phyloP scores from a whole-genome alignment of 1,284 basidiomycete genomes.

The Apiotrichum gracile region DNA sequence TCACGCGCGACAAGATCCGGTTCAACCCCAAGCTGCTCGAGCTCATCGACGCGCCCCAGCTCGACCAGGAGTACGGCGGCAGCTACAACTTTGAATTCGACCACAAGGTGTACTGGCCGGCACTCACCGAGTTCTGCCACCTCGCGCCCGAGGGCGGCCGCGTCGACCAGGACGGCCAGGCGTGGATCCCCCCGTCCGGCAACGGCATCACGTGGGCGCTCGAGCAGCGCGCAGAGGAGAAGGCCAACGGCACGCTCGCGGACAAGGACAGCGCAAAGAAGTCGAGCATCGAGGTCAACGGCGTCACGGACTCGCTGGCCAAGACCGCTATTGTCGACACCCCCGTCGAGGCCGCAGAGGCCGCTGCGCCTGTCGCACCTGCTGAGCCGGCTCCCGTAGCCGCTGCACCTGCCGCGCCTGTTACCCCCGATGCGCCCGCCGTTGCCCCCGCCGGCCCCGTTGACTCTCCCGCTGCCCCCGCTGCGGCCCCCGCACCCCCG shows the following conservation, averaged over 20 bases:
- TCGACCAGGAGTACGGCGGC: slow-evolving; percentile 78
- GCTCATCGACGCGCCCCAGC: slow-evolving; percentile 66
- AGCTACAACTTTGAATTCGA: slow-evolving; percentile 71
- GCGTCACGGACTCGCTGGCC: background rate
- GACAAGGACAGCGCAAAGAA: background rate
- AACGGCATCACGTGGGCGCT: slow-evolving; percentile 43
- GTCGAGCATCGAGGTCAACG: background rate
- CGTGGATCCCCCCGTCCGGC: slow-evolving; percentile 36
- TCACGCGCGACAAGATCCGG: slow-evolving; percentile 85
- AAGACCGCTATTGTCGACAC: background rate
- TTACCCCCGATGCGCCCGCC: no score
- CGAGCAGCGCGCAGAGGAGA: slow-evolving; percentile 21
- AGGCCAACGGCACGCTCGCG: background rate
- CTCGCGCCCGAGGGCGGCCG: slow-evolving; percentile 39
- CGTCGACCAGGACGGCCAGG: slow-evolving; percentile 33
- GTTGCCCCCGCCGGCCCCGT: no score
- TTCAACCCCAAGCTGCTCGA: slow-evolving; percentile 78
- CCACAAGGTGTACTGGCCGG: slow-evolving; percentile 68
- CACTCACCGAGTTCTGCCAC: slow-evolving; percentile 55
- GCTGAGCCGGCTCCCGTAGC: background rate
- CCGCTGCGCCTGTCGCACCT: background rate
- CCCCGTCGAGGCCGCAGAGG: background rate
- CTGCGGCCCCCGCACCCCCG: no score
- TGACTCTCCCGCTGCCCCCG: no score
- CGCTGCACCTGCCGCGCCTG: background rate